Percentiles rank a stretch among this genome's conserved stretches.
phyloP scores from a whole-genome alignment of 164 flowering plant species.

The Umbilicus rupestris region DNA sequence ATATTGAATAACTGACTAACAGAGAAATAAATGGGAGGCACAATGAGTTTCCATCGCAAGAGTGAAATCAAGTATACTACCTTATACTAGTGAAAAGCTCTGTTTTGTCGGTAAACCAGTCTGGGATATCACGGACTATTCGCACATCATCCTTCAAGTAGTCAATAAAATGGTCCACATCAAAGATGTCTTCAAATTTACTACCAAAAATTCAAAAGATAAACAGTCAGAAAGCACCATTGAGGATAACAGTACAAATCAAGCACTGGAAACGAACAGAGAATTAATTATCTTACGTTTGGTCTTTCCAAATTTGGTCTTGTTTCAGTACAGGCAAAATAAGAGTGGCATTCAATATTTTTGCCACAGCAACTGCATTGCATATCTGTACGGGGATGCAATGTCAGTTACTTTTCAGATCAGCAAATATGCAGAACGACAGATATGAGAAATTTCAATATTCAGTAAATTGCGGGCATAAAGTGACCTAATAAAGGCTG shows the following conservation, averaged over 20 bases:
- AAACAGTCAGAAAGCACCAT: background rate
- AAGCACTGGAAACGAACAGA: background rate
- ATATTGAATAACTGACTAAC: background rate
- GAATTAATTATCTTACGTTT: conserved; percentile 57
- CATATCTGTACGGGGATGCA: conserved; percentile 59
- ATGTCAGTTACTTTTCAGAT: background rate
- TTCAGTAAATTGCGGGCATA: background rate
- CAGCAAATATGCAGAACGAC: background rate
- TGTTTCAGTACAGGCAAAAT: conserved; percentile 96
- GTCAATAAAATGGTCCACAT: conserved; percentile 98
- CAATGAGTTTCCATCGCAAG: background rate
- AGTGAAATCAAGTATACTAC: conserved; percentile 20
- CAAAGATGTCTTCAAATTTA: conserved; percentile 96
- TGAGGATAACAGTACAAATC: conserved; percentile 4
- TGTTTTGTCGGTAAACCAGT: conserved; percentile 88
- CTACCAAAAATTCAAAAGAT: conserved; percentile 31
- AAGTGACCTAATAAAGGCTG: background rate
- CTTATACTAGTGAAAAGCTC: conserved; percentile 90
- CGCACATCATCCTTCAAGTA: conserved; percentile 92
- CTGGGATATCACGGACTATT: conserved; percentile 96
- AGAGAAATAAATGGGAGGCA: background rate
- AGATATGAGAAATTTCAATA: background rate
- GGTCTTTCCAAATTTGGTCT: conserved; percentile 99
- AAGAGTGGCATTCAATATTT: conserved; percentile 96
- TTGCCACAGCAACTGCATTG: conserved; percentile 99